phyloP scores from a whole-genome alignment of 208 protist genomes.

The Lotmaria passim region DNA sequence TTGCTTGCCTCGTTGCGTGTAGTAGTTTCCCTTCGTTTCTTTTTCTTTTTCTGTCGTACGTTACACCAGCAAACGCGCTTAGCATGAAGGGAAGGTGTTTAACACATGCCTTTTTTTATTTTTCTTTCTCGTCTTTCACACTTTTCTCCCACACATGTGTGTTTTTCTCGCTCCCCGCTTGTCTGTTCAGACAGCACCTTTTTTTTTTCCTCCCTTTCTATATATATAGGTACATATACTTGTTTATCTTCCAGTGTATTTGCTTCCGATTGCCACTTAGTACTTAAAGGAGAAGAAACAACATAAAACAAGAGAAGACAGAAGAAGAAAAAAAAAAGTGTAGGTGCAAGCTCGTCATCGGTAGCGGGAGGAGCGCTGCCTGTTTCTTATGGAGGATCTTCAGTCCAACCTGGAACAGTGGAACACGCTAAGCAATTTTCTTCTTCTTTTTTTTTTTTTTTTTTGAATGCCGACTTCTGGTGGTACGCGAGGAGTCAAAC shows the following conservation, averaged over 20 bases:
- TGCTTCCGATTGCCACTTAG: constrained; percentile 13
- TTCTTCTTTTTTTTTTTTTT: neutral
- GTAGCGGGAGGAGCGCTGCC: neutral
- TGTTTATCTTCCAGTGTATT: constrained; percentile 3
- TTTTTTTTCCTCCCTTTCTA: neutral
- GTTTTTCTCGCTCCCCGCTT: neutral
- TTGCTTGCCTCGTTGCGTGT: too few species aligned
- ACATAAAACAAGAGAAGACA: neutral
- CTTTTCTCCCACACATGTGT: constrained; percentile 1
- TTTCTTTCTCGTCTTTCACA: neutral
- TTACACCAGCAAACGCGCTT: neutral
- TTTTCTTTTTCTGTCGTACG: too few species aligned
- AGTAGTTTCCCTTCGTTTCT: too few species aligned
- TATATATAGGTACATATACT: neutral
- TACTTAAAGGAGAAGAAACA: constrained; percentile 10
- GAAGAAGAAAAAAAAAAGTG: neutral
- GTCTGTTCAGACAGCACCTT: too few species aligned
- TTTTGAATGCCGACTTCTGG: neutral
- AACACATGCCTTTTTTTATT: neutral
- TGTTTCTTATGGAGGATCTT: neutral
- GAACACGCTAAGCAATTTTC: too few species aligned
- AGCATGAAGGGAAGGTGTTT: neutral
- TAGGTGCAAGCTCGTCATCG: too few species aligned
- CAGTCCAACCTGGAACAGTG: too few species aligned
- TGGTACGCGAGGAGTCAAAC: too few species aligned